Base-by-base conservation (phyloP, 2,329 filamentous ascomycete species). In the Plectosphaerella plurivora region DNA sequence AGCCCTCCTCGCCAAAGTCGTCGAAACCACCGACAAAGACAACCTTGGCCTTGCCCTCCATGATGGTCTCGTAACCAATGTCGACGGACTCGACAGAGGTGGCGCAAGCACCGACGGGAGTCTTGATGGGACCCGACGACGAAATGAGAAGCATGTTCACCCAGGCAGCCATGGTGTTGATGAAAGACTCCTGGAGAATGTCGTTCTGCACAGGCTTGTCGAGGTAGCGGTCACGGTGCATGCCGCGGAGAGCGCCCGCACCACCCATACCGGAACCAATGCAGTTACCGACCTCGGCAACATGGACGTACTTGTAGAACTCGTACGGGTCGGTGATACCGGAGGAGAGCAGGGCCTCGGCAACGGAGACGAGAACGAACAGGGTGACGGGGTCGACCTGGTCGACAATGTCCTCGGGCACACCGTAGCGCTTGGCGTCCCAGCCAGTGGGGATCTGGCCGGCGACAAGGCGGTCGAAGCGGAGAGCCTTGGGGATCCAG, bases 121-220 rank as follows among this genome's bases (percentile, higher is more conserved):
- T 97, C 81, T 97, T 97, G 81, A 99, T 97, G 42, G 94, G 91
- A 61, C 94, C 94, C 50, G 94, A 97, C 5, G 94, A 97, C 5
- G 94, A 99, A 58, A 99, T 78, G 58, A 99, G 79, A 73, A 99
- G 78, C 94, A 99, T 99, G 79, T 99, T 99, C 53, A 99, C 92
- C 94, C 94, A 99, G 15, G 94, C 94, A 62, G 90, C 88, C 93
- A 99, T 99, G 52, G 94, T 99, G 81, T 99, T 99, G 82, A 99
- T 97, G 80, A 99, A 99, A 12, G 94, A 97, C 74, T 99, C 94
- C 68, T 99, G 95, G 14, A 99, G 82, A 68, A 99, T 97, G 67
- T 99, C 94, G 75, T 97, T 99, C 74, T 99, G 95, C 48, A 99
- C 83, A 52, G 93, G 94, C 77, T 92, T 94, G 76, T 99, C 94